phyloP scores from a whole-genome alignment of 306 rosid genomes.

The Pyrus pyrifolia region DNA sequence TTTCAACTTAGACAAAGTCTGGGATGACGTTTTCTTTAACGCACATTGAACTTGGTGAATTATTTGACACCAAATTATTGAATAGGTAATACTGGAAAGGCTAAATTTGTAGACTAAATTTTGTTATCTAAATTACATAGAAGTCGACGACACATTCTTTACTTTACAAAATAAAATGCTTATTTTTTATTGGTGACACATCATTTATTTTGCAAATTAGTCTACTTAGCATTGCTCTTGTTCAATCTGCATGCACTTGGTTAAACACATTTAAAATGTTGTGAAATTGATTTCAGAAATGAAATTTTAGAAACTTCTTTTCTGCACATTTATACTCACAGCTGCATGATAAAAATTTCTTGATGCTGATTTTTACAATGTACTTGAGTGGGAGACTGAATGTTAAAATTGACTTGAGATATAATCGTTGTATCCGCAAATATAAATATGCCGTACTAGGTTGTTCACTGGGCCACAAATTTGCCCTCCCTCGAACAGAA shows the following conservation, averaged over 20 bases:
- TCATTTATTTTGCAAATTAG: too few species aligned
- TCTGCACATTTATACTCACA: constrained; percentile 32
- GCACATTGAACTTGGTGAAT: too few species aligned
- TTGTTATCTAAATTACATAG: too few species aligned
- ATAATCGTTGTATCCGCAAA: constrained; percentile 9
- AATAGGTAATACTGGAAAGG: too few species aligned
- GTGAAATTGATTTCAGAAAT: background rate
- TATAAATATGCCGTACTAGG: constrained; percentile 3
- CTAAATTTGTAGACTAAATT: too few species aligned
- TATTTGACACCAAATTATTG: too few species aligned
- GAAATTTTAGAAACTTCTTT: background rate
- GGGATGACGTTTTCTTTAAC: too few species aligned
- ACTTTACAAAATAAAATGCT: too few species aligned
- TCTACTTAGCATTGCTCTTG: too few species aligned
- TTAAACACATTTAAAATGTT: background rate
- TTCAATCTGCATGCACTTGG: background rate
- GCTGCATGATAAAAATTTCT: constrained; percentile 21
- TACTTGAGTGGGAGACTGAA: constrained; percentile 14
- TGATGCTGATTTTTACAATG: constrained; percentile 34
- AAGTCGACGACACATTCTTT: too few species aligned
- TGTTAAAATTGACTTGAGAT: constrained; percentile 15
- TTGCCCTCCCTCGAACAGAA: background rate
- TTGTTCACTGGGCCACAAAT: background rate
- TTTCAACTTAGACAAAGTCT: too few species aligned
- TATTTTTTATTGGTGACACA: too few species aligned